Percentiles rank a stretch among this genome's conserved stretches.
Evolutionary conservation across 2,329 filamentous ascomycete genomes (phyloP).

Genomic region (Alternaria infectoria): DNA sequence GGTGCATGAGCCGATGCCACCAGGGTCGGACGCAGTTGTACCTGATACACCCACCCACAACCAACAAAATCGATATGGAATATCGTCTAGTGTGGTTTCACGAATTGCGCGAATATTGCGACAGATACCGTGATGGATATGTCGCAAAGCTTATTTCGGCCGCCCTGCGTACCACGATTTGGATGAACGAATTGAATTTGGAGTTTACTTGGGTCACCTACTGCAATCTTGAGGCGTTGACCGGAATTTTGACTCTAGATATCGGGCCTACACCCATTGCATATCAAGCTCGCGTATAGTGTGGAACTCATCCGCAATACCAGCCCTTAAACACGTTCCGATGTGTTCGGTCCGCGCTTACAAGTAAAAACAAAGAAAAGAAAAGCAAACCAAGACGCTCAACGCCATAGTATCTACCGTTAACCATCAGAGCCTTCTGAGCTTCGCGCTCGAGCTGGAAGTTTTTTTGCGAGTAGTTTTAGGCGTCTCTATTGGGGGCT

Average conservation of each 20-base stretch:
- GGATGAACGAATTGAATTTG: neutral
- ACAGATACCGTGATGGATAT: neutral
- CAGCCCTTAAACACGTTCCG: neutral
- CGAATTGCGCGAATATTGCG: neutral
- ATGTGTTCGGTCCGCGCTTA: neutral
- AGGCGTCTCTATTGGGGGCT: neutral
- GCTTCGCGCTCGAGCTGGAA: neutral
- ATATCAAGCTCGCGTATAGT: neutral
- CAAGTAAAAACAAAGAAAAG: neutral
- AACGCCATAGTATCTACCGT: neutral
- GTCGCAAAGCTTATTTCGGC: neutral
- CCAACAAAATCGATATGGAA: neutral
- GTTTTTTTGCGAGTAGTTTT: neutral
- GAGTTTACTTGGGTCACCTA: neutral
- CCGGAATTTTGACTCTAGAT: neutral
- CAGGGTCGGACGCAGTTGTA: slow-evolving; percentile 4
- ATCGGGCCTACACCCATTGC: neutral
- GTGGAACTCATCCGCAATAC: neutral
- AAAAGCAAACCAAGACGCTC: neutral
- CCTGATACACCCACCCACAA: neutral
- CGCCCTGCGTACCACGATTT: neutral
- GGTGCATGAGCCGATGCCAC: neutral
- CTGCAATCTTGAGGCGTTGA: neutral
- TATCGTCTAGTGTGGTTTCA: neutral
- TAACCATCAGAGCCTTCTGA: neutral